A percentile compares a stretch with the other conserved stretches of the same genome.
These are phyloP conservation scores for Leccinum pallidistipes DNA, from an alignment of 1,284 basidiomycete species.

Conservation along the genomic window DNA sequence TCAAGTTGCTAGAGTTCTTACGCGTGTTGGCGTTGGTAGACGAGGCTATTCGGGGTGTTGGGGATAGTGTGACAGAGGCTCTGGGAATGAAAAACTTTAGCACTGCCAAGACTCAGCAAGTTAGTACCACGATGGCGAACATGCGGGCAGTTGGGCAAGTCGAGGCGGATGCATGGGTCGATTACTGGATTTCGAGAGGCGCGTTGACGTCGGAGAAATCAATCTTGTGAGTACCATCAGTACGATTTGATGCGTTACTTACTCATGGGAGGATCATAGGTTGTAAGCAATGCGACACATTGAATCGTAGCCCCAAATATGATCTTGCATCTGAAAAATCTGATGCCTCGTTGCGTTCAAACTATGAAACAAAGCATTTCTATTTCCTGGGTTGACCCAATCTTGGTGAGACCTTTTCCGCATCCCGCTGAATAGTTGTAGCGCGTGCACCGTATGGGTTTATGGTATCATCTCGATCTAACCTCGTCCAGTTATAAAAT, in stretches of 20 bases:
- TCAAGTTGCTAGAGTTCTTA: background rate
- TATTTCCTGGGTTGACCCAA: background rate
- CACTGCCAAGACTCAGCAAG: background rate
- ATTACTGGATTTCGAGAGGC: background rate
- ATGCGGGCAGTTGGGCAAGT: background rate
- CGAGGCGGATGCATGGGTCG: conserved; percentile 13
- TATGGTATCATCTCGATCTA: background rate
- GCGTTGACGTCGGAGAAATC: no score
- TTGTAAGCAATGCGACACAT: no score
- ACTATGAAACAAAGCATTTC: background rate
- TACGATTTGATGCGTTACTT: no score
- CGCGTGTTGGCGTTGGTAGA: background rate
- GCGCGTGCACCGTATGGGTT: background rate
- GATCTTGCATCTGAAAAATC: background rate
- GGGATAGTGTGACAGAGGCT: no score
- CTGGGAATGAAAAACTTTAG: no score
- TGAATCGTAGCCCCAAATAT: background rate
- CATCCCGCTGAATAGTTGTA: background rate
- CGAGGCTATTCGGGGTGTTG: background rate
- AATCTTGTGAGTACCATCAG: no score
- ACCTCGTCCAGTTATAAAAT: background rate
- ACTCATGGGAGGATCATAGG: no score
- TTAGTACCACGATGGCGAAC: background rate
- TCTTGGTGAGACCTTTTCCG: background rate
- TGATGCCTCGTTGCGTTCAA: background rate